Evolutionary conservation across 2,329 filamentous ascomycete species (phyloP), one percentile per base, ranked within the genome.

Genomic region (Byssochlamys sp.): DNA sequence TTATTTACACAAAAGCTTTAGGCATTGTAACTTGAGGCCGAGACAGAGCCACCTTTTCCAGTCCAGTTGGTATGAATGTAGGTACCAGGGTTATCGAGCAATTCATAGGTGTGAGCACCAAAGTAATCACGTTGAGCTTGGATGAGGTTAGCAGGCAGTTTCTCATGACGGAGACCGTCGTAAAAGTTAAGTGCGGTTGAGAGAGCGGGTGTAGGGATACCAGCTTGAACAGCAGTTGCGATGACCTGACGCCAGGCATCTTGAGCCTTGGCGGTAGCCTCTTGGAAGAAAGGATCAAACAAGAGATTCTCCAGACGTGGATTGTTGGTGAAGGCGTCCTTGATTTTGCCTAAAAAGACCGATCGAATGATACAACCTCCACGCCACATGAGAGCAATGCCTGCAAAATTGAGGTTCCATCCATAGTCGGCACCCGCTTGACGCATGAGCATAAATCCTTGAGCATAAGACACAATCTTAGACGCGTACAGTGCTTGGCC

Each of bases 11-110:
- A n/a, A n/a, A n/a, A n/a, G n/a, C n/a, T n/a, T 83, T 95, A 97
- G 82, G 90, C 94, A 80, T 91, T 89, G 84, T 99, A 99, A 67
- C 91, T 97, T 55, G 91, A 96, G 70, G 94, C 94, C 68, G 91
- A 96, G 65, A 99, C 89, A 74, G 97, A 94, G 73, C 94, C 94
- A 74, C 94, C 94, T 75, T 94, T 88, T 70, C 94, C 94, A 68
- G 94, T 99, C 94, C 94, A 99, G 89, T 99, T 99, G 77, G 97
- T 91, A 84, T 99, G 94, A 74, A 92, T 94, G 77, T 97, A 85
- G 80, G 91, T 80, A 76, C 87, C 90, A n/a, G n/a, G n/a, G n/a
- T n/a, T n/a, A 67, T 81, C 84, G 65, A 86, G 87, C 81, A 95
- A 95, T 79, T 90, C 91, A 86, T 92, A 94, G 66, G 89, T 94